Evolutionary conservation across 2,329 filamentous ascomycete species (phyloP).

Genomic region (Scedosporium boydii): DNA sequence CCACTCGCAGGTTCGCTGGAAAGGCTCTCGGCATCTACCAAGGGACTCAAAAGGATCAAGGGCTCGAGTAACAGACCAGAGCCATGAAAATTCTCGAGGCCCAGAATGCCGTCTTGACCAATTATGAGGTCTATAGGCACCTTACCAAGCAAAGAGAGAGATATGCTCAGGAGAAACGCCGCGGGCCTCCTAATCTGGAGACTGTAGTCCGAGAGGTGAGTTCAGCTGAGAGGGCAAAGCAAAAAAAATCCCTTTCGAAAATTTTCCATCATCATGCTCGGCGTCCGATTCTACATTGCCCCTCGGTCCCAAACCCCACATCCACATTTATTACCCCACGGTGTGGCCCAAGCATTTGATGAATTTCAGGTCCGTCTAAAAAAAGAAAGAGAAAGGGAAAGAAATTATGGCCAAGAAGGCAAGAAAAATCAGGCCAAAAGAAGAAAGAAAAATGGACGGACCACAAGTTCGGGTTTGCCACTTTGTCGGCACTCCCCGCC

Average conservation of each 20-base stretch:
- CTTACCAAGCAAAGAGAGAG: constrained; percentile 44
- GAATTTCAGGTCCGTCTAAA: too few species aligned
- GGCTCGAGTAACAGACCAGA: neutral
- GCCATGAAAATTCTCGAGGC: constrained; percentile 62
- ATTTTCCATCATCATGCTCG: neutral
- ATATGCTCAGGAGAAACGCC: constrained; percentile 40
- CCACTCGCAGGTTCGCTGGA: neutral
- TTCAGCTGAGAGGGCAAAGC: neutral
- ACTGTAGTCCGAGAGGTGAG: constrained; percentile 55
- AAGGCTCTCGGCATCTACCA: neutral
- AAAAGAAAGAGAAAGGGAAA: too few species aligned
- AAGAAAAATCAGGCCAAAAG: too few species aligned
- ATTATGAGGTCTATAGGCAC: constrained; percentile 64
- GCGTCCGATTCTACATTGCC: neutral
- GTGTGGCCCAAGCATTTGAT: neutral
- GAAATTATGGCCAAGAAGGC: too few species aligned
- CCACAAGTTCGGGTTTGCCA: neutral
- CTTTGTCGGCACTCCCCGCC: neutral
- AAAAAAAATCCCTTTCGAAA: neutral
- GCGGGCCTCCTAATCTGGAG: constrained; percentile 48
- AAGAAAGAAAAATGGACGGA: neutral
- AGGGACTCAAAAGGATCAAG: neutral
- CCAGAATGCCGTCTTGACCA: constrained; percentile 60
- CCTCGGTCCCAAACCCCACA: neutral
- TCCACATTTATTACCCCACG: neutral